A percentile compares a stretch with the other conserved stretches of the same genome.
These are phyloP conservation scores for Pseudogymnoascus sp. DNA, from an alignment of 2,329 filamentous ascomycete species.

Conservation along the genomic window DNA sequence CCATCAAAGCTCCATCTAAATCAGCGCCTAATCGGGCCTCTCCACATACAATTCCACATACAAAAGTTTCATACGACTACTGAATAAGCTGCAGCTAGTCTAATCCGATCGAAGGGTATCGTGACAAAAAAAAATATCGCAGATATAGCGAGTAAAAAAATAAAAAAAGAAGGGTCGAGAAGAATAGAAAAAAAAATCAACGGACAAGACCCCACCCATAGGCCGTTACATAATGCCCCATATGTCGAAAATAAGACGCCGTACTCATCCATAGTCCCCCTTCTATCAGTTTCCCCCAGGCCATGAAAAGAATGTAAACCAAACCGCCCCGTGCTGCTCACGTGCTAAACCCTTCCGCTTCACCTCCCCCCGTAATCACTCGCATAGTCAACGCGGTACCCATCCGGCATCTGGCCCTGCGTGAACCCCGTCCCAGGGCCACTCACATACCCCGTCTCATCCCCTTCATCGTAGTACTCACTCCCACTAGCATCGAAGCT, in stretches of 20 bases:
- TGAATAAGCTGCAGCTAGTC: neutral
- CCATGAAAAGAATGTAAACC: conserved; percentile 10
- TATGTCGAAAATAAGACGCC: neutral
- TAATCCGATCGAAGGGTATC: neutral
- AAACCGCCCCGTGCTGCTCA: neutral
- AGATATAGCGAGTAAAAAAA: neutral
- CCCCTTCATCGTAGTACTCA: conserved; percentile 64
- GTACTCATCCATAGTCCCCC: neutral
- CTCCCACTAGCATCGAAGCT: conserved; percentile 73
- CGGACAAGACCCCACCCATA: neutral
- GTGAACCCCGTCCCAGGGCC: conserved; percentile 26
- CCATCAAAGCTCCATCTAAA: neutral
- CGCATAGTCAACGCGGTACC: conserved; percentile 25
- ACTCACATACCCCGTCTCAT: conserved; percentile 62
- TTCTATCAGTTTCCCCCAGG: neutral
- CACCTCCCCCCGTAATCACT: conserved; percentile 27
- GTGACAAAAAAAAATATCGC: neutral
- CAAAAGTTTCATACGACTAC: neutral
- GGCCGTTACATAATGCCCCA: neutral
- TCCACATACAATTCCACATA: neutral
- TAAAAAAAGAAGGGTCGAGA: neutral
- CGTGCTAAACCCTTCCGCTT: neutral
- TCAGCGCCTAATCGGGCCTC: neutral
- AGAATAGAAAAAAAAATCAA: neutral
- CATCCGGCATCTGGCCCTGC: conserved; percentile 23